Percentiles rank a stretch among this genome's conserved stretches.
Evolutionary conservation across 192 early-diverging fungal species (phyloP).

Genomic region (Coemansia sp.): DNA sequence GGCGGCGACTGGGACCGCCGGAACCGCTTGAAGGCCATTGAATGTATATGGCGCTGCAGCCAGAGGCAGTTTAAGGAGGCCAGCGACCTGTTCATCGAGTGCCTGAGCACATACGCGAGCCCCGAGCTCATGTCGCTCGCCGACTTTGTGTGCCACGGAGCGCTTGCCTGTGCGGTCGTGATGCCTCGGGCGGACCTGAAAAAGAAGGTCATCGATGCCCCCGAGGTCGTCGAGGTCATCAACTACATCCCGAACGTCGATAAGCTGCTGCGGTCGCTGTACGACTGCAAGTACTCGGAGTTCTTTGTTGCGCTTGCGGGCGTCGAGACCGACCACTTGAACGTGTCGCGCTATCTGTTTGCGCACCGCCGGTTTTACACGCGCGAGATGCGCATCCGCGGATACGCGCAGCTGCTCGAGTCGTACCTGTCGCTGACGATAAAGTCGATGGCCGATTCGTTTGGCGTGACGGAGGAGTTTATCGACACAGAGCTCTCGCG

Average conservation of each 20-base stretch:
- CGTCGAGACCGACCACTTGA: conserved; percentile 71
- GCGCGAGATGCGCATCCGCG: conserved; percentile 97
- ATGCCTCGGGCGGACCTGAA: conserved; percentile 93
- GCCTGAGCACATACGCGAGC: conserved; percentile 91
- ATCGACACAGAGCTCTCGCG: conserved; percentile 95
- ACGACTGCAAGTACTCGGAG: conserved; percentile 88
- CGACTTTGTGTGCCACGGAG: conserved; percentile 95
- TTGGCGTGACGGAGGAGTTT: conserved; percentile 93
- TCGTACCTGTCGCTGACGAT: conserved; percentile 92
- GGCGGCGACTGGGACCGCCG: conserved; percentile 99
- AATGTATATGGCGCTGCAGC: conserved; percentile 89
- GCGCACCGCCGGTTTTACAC: conserved; percentile 91
- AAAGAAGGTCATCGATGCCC: conserved; percentile 89
- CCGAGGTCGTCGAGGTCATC: conserved; percentile 95
- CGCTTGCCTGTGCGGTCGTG: conserved; percentile 81
- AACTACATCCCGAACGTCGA: conserved; percentile 82
- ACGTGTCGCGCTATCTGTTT: conserved; percentile 76
- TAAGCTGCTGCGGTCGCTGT: conserved; percentile 80
- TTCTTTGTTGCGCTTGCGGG: conserved; percentile 88
- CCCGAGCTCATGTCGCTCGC: conserved; percentile 97
- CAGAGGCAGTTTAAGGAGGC: conserved; percentile 96
- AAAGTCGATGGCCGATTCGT: conserved; percentile 93
- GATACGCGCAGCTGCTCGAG: conserved; percentile 93
- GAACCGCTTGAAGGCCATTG: conserved; percentile 95
- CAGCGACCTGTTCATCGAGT: conserved; percentile 86